Conservation (phyloP, 2,329 filamentous ascomycete genomes). For the Bimuria novae-zelandiae region DNA sequence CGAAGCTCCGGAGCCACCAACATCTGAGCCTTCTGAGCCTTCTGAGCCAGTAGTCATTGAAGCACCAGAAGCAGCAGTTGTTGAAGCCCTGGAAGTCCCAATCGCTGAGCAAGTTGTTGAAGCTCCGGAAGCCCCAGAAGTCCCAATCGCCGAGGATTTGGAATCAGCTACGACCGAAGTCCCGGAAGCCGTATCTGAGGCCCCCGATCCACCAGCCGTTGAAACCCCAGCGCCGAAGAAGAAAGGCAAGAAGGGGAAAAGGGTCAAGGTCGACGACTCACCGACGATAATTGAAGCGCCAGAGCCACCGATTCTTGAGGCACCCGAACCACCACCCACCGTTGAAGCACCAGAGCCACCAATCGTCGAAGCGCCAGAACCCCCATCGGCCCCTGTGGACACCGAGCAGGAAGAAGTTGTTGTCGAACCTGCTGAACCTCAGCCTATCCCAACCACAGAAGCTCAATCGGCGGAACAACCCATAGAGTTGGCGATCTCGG, state of each 20-base stretch:
- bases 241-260: no score
- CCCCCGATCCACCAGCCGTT: not conserved
- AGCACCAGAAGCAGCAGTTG: not conserved
- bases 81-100: not conserved
- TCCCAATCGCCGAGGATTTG: not conserved
- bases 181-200: no score
- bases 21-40: not conserved
- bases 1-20: not conserved
- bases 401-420: slow-evolving; percentile 3
- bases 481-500: not conserved
- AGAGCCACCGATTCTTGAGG: not conserved
- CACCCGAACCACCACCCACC: not conserved
- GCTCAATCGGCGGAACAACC: slow-evolving; percentile 8
- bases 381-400: not conserved
- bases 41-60: not conserved
- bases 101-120: no score
- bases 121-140: not conserved
- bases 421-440: not conserved
- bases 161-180: not conserved
- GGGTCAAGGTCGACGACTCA: no score
- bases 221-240: not conserved
- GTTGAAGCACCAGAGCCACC: not conserved
- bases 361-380: not conserved
- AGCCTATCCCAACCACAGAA: not conserved
- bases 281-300: not conserved